Conservation (phyloP, 345 rosid species). For the Nasturtium officinale region DNA sequence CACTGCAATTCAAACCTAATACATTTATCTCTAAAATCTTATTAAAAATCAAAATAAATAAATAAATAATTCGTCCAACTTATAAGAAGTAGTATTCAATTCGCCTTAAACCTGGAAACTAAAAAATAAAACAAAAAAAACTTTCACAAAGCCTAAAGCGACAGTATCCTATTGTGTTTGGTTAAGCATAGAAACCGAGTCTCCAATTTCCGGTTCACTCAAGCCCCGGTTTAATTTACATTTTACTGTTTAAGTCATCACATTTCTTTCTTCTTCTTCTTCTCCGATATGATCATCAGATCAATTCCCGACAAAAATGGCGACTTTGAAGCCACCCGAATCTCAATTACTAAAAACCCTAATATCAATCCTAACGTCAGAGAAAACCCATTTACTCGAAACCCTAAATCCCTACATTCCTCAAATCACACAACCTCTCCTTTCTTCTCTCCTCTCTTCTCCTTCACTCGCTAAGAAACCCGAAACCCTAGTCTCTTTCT, state of each 20-base stretch:
- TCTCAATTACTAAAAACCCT: conserved; percentile 48
- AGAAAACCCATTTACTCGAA: conserved; percentile 40
- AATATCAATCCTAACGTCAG: conserved; percentile 49
- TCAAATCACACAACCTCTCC: conserved; percentile 55
- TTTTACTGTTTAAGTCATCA: neutral
- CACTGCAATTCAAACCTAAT: neutral
- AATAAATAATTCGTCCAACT: too few relatives aligned
- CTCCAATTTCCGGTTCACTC: conserved; percentile 2
- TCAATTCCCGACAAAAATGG: conserved; percentile 35
- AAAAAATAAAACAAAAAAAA: too few relatives aligned
- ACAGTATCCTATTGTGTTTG: neutral
- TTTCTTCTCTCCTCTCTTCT: conserved; percentile 58
- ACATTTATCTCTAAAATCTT: neutral
- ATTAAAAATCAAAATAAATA: neutral
- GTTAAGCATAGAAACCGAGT: neutral
- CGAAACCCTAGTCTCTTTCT: conserved; percentile 62
- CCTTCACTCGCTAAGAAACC: conserved; percentile 50
- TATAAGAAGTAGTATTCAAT: too few relatives aligned
- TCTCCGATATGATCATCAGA: conserved; percentile 4
- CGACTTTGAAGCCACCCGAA: conserved; percentile 38
- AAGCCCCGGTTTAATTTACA: neutral
- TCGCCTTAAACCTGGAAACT: too few relatives aligned
- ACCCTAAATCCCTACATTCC: conserved; percentile 55
- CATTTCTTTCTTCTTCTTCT: conserved; percentile 9
- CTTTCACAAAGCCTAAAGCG: conserved; percentile 1